phyloP scores from a whole-genome alignment of 768 basidiomycete species.

The Harrya chromipes region DNA sequence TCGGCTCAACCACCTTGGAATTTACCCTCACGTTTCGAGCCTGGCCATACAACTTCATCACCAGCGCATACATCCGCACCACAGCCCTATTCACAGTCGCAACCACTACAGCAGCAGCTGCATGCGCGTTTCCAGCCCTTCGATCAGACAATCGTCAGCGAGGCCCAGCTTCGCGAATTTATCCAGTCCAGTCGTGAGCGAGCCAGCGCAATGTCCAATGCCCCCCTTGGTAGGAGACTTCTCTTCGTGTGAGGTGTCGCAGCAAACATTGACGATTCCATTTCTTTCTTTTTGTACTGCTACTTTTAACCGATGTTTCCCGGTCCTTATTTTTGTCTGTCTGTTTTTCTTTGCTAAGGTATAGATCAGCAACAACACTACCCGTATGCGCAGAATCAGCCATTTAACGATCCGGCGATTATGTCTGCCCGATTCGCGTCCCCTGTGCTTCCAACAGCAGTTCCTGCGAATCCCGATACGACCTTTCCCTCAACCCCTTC shows the following conservation, averaged over 20 bases:
- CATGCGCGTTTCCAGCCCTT: conserved; percentile 55
- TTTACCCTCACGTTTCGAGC: conserved; percentile 38
- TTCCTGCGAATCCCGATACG: conserved; percentile 8
- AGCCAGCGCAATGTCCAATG: conserved; percentile 34
- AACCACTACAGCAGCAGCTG: conserved; percentile 32
- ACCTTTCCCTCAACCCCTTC: conserved; percentile 14
- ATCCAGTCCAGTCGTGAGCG: conserved; percentile 69
- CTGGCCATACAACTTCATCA: conserved; percentile 46
- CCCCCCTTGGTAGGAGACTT: conserved; percentile 48
- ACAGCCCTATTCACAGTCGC: conserved; percentile 33
- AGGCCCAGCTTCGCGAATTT: conserved; percentile 74
- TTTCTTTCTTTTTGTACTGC: conserved; percentile 29
- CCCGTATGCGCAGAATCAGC: conserved; percentile 38
- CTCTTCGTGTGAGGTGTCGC: conserved; percentile 37
- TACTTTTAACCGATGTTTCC: conserved; percentile 22
- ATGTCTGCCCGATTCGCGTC: conserved; percentile 70
- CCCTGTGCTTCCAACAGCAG: conserved; percentile 27
- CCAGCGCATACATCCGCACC: conserved; percentile 42
- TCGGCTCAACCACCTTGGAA: conserved; percentile 45
- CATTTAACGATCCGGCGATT: conserved; percentile 74
- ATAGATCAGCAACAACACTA: conserved; percentile 37
- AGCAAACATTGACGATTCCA: conserved; percentile 33
- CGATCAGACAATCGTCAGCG: conserved; percentile 53
- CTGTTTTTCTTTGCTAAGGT: conserved; percentile 18
- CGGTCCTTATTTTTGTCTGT: not conserved